Base-by-base conservation (phyloP, 106 monocot species). In the Allium fistulosum region DNA sequence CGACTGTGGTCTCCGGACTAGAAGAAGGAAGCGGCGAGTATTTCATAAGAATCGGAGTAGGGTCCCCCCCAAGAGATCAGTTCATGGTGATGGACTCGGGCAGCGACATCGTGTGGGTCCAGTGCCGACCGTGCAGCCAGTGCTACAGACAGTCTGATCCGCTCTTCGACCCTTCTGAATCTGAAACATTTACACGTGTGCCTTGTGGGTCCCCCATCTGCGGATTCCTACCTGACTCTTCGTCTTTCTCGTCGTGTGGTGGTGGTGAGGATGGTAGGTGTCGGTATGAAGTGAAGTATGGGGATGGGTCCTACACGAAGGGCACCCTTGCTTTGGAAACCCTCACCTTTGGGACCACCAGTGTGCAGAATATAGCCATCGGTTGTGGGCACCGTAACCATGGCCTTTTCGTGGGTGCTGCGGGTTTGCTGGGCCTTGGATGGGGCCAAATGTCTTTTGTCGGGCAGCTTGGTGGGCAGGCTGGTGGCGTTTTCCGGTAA, bases 331-430 rank as follows among this genome's bases (percentile, higher is more conserved):
- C 84, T 11, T 64, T 87, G 7, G 91, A 92, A 65, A 87, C 91
- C 14, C 75, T 92, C 26, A 82, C 87, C 10, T 79, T 92, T 49
- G 91, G 80, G 2, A 14, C 49, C 48, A 60, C 80, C 62, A 61
- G 73, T 9, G 72, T 92, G 73, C 47, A 58, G 4, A 69, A 75
- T 69, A 79, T 92, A 10, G 87, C 84, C 58, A 92, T 92, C 61
- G 91, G 91, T 0, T 92, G 91, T 71, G 91, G 91, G n/a, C 91
- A 87, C 74, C 84, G 75, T 26, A 92, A 92, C 78, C 74, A 71
- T 16, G 87, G 87, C 26, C 84, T 92, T 46, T 92, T 87, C 62
- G 71, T 80, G 2, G 91, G 91, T 0, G 91, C 87, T 0, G 76
- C 80, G 11, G 91, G 91, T 8, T 26, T 92, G 28, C 71, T 92